A percentile compares a stretch with the other conserved stretches of the same genome.
These are phyloP conservation scores for Pythium sp. DNA, from an alignment of 352 stramenopile genomes.

Conservation along the genomic window DNA sequence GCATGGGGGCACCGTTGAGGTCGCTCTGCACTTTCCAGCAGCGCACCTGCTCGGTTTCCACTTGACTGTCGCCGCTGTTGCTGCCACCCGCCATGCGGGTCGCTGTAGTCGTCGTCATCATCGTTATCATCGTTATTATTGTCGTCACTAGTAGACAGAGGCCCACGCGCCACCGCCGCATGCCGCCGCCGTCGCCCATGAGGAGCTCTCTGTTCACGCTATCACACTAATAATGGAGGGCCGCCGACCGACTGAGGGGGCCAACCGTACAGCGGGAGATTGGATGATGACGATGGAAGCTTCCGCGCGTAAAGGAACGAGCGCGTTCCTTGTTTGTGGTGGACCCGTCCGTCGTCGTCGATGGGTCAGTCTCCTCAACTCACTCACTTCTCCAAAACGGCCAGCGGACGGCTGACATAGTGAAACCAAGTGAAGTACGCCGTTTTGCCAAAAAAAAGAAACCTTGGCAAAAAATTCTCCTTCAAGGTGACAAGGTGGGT, in stretches of 20 bases:
- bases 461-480: neutral
- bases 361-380: neutral
- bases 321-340: neutral
- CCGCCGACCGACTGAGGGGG: neutral
- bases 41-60: slow-evolving; percentile 13
- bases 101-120: neutral
- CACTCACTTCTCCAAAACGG: neutral
- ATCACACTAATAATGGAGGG: neutral
- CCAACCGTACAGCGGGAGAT: neutral
- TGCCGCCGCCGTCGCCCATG: slow-evolving; percentile 5
- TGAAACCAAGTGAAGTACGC: neutral
- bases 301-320: neutral
- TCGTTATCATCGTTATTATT: neutral
- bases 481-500: neutral
- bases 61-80: neutral
- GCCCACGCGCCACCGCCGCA: neutral
- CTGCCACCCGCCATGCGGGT: neutral
- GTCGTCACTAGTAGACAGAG: neutral
- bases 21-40: slow-evolving; percentile 41
- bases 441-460: neutral
- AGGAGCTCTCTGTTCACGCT: neutral
- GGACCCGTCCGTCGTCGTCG: neutral
- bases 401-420: neutral
- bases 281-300: neutral
- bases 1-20: slow-evolving; percentile 11